Evolutionary conservation across 2,329 filamentous ascomycete species (phyloP).

Genomic region (Colletotrichum agaves): DNA sequence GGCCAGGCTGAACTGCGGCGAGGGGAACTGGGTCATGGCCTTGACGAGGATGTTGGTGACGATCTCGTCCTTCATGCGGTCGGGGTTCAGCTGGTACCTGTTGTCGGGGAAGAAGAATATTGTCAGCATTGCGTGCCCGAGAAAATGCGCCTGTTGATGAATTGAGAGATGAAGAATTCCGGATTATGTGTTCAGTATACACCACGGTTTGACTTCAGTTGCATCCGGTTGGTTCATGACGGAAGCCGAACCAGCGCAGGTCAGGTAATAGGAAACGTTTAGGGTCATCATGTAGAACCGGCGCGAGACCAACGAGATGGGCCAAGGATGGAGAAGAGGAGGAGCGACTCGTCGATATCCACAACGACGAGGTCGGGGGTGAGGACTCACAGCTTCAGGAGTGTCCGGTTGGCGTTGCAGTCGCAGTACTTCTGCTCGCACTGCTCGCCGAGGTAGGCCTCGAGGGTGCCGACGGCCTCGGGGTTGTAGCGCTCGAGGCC

Average conservation of each 20-base stretch:
- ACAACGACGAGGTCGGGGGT: neutral
- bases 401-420: constrained; percentile 94
- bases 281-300: constrained; percentile 74
- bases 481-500: constrained; percentile 99
- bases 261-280: constrained; percentile 99
- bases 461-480: constrained; percentile 91
- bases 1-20: constrained; percentile 92
- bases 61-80: constrained; percentile 95
- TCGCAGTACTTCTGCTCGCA: constrained; percentile 96
- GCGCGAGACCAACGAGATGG: constrained; percentile 33
- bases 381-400: constrained; percentile 91
- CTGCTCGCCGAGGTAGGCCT: constrained; percentile 93
- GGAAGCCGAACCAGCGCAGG: constrained; percentile 57
- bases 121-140: constrained; percentile 21
- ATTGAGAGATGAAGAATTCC: constrained; percentile 37
- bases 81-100: constrained; percentile 99
- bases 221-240: constrained; percentile 61
- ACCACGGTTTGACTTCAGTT: constrained; percentile 71
- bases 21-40: constrained; percentile 95
- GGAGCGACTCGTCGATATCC: neutral
- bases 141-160: constrained; percentile 62
- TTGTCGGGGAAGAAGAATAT: constrained; percentile 23
- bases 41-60: constrained; percentile 99
- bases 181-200: constrained; percentile 62
- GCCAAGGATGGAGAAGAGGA: constrained; percentile 15